A percentile compares a stretch with the other conserved stretches of the same genome.
Conservation (phyloP, 768 basidiomycete genomes). For the Leucocoprinus birnbaumii region DNA sequence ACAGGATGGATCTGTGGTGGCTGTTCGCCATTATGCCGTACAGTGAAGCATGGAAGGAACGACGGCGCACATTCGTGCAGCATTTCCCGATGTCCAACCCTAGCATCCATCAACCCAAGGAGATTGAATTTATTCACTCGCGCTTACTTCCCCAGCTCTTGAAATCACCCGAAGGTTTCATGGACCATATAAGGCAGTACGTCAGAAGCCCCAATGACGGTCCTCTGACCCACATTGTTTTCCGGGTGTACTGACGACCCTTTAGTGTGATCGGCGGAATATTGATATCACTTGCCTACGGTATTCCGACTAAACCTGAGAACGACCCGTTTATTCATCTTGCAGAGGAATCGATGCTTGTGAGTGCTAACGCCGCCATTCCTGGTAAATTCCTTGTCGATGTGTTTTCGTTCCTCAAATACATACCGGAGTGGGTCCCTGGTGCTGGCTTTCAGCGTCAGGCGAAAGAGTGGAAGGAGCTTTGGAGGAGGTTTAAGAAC, state of each 20-base stretch:
- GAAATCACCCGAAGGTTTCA: constrained; percentile 32
- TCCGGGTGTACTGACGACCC: neutral
- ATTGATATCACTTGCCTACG: constrained; percentile 43
- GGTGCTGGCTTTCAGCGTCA: constrained; percentile 57
- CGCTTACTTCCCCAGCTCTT: constrained; percentile 11
- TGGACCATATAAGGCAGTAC: constrained; percentile 33
- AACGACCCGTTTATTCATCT: constrained; percentile 43
- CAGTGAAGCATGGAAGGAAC: constrained; percentile 36
- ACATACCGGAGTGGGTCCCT: constrained; percentile 57
- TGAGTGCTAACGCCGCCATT: constrained; percentile 29
- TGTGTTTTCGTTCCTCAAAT: constrained; percentile 31
- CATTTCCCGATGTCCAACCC: constrained; percentile 35
- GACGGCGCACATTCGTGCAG: constrained; percentile 36
- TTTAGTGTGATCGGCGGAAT: constrained; percentile 37
- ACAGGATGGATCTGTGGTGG: constrained; percentile 42
- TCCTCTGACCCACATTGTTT: neutral
- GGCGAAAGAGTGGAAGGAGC: constrained; percentile 40
- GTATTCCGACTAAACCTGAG: constrained; percentile 33
- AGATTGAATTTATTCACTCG: constrained; percentile 13
- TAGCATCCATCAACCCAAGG: constrained; percentile 24
- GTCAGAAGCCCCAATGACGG: constrained; percentile 13
- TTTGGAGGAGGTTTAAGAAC: constrained; percentile 32
- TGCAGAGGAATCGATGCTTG: constrained; percentile 34
- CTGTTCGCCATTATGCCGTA: constrained; percentile 37
- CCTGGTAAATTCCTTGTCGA: constrained; percentile 48